A percentile compares a stretch with the other conserved stretches of the same genome.
Conservation (phyloP, 352 stramenopile genomes). For the Hyaloperonospora arabidopsidis region DNA sequence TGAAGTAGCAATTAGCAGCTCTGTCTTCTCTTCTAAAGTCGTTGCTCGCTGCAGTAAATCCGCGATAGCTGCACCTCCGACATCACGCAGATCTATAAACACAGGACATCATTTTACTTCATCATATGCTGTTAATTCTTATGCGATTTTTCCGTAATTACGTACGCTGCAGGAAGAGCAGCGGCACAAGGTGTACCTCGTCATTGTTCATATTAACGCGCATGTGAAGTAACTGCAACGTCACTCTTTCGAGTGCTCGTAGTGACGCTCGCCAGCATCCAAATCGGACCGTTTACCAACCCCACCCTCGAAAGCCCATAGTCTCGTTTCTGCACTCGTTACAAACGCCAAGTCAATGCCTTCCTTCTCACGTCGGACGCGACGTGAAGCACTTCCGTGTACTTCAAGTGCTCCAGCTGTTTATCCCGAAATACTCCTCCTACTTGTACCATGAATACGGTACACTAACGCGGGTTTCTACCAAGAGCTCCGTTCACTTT, state of each 20-base stretch:
- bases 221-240: background rate
- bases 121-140: too few species aligned
- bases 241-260: slow-evolving; percentile 2
- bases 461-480: too few species aligned
- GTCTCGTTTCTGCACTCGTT: slow-evolving; percentile 1
- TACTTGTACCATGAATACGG: too few species aligned
- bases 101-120: background rate
- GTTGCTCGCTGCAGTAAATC: slow-evolving; percentile 34
- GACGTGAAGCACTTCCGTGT: slow-evolving; percentile 2
- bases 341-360: slow-evolving; percentile 14
- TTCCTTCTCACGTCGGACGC: slow-evolving; percentile 8
- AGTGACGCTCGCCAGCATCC: slow-evolving; percentile 1
- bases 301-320: too few species aligned
- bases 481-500: too few species aligned
- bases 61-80: slow-evolving; percentile 38
- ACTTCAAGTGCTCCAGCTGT: too few species aligned
- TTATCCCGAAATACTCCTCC: too few species aligned
- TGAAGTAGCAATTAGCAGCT: background rate
- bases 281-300: background rate
- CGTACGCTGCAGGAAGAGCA: slow-evolving; percentile 26
- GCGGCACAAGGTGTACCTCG: slow-evolving; percentile 1
- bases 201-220: background rate
- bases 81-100: slow-evolving; percentile 30
- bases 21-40: background rate
- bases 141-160: background rate